Evolutionary conservation across 805 yeast species (phyloP).

Genomic region (Teunomyces panamensis): DNA sequence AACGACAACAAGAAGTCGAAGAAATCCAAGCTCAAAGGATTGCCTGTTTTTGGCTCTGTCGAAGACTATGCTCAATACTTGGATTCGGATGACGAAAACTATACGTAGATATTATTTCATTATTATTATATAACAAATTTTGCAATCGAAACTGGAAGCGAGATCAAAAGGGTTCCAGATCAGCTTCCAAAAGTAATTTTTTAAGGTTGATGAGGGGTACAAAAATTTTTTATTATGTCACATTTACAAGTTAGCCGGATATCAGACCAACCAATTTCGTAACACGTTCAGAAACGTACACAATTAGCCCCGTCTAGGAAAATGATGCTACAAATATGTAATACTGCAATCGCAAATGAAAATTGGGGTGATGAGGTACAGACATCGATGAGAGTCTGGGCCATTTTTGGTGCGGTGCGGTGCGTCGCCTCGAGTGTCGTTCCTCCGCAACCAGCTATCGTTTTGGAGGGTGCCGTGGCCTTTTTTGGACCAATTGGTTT

Average conservation of each 20-base stretch:
- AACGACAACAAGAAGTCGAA: conserved; percentile 39
- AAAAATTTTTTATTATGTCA: not conserved
- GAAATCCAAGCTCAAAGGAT: conserved; percentile 56
- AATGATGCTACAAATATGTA: not conserved
- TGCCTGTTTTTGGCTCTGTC: conserved; percentile 86
- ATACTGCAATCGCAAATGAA: not conserved
- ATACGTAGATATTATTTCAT: not conserved
- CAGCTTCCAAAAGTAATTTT: not conserved
- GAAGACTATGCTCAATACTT: conserved; percentile 80
- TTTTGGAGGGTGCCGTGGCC: not conserved
- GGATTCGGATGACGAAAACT: conserved; percentile 60
- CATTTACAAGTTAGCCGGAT: not conserved
- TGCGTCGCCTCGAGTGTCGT: not conserved
- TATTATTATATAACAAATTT: not conserved
- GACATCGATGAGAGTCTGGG: not conserved
- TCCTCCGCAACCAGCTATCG: not conserved
- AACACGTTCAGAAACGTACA: not conserved
- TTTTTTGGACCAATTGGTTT: not conserved
- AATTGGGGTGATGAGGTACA: not conserved
- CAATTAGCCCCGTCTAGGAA: not conserved
- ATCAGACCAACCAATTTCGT: not conserved
- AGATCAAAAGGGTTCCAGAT: not conserved
- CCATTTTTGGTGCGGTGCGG: not conserved
- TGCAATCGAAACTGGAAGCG: conserved; percentile 1
- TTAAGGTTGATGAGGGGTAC: not conserved